A percentile compares a stretch with the other conserved stretches of the same genome.
These are phyloP conservation scores for Amphibolis antarctica DNA, from an alignment of 106 monocot genomes.

Conservation along the genomic window DNA sequence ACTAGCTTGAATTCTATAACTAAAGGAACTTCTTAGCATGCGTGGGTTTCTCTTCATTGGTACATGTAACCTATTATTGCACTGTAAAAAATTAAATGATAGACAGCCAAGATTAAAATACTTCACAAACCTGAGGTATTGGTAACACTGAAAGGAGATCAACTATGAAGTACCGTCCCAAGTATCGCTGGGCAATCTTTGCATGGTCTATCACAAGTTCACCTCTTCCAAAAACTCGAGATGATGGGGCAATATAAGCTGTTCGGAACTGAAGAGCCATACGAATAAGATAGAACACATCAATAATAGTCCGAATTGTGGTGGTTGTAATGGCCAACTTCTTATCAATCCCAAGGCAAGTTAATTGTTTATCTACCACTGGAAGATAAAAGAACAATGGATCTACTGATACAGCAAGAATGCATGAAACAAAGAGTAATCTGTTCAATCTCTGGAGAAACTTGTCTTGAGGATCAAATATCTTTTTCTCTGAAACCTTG, in stretches of 20 bases:
- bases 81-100: neutral
- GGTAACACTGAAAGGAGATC: conserved; percentile 81
- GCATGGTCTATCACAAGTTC: conserved; percentile 79
- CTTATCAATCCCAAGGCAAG: conserved; percentile 67
- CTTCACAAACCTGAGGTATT: conserved; percentile 72
- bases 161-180: conserved; percentile 45
- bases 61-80: too few relatives aligned
- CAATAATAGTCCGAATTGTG: conserved; percentile 63
- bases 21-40: too few relatives aligned
- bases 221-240: conserved; percentile 91
- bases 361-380: conserved; percentile 26
- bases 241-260: conserved; percentile 76
- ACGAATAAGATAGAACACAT: conserved; percentile 61
- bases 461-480: conserved; percentile 75
- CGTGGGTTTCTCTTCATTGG: too few relatives aligned
- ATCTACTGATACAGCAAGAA: conserved; percentile 68
- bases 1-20: too few relatives aligned
- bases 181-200: conserved; percentile 56
- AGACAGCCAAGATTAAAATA: neutral
- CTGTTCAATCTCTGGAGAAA: conserved; percentile 59
- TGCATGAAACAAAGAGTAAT: conserved; percentile 57
- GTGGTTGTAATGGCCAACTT: conserved; percentile 52
- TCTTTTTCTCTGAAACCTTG: conserved; percentile 55
- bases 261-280: conserved; percentile 77
- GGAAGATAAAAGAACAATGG: conserved; percentile 88